Conservation (phyloP, 768 basidiomycete species). For the Mycena haematopus region DNA sequence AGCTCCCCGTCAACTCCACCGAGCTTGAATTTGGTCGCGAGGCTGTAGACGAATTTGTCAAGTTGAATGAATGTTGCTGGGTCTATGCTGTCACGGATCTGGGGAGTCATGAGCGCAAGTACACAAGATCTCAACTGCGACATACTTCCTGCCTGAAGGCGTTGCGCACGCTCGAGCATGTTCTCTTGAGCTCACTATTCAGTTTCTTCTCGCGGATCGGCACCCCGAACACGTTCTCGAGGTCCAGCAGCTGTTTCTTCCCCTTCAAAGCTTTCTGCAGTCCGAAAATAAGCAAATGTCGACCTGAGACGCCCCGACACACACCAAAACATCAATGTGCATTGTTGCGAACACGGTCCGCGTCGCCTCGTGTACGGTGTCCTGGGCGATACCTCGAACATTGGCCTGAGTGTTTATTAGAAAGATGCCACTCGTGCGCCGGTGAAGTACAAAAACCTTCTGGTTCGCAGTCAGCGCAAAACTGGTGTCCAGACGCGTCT, state of each 20-base stretch:
- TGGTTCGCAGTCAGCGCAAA: background rate
- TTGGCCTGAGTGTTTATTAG: background rate
- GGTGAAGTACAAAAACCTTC: background rate
- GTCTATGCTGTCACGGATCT: constrained; percentile 2
- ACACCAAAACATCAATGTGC: constrained; percentile 1
- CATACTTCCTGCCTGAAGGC: background rate
- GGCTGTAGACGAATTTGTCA: background rate
- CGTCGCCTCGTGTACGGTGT: background rate
- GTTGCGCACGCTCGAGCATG: constrained; percentile 2
- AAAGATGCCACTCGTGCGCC: too few relatives aligned
- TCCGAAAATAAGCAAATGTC: background rate
- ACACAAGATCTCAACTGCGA: too few relatives aligned
- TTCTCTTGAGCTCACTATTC: background rate
- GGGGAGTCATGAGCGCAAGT: too few relatives aligned
- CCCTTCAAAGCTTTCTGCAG: background rate
- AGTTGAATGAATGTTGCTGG: background rate
- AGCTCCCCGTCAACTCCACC: background rate
- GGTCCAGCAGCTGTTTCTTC: background rate
- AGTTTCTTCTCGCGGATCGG: background rate
- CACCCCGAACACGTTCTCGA: background rate
- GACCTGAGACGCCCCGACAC: background rate
- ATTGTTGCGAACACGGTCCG: background rate
- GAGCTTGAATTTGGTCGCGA: background rate
- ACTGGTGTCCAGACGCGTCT: background rate
- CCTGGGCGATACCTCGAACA: background rate